These are phyloP conservation scores for Platanus orientalis DNA, from an alignment of 164 flowering plant species.

Conservation along the genomic window DNA sequence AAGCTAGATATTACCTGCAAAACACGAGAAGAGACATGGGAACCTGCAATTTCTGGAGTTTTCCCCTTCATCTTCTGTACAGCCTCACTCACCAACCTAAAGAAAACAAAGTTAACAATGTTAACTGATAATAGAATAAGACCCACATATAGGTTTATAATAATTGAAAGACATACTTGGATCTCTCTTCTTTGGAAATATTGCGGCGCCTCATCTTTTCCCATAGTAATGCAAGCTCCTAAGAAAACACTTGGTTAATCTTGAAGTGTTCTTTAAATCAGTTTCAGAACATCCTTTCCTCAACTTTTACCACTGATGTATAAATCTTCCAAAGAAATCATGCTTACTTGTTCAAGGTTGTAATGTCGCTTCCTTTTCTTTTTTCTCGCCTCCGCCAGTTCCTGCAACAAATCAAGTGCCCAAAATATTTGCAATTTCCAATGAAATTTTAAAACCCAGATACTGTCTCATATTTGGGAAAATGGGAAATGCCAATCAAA, in stretches of 20 bases:
- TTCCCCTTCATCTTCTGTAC: slow-evolving; percentile 85
- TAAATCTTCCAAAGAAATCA: too few relatives aligned
- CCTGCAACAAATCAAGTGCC: slow-evolving; percentile 37
- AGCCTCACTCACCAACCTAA: slow-evolving; percentile 75
- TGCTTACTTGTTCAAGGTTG: slow-evolving; percentile 65
- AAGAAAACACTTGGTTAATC: not conserved
- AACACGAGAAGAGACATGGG: slow-evolving; percentile 92
- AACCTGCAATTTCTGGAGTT: slow-evolving; percentile 79
- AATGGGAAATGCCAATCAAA: too few relatives aligned
- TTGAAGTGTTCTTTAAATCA: too few relatives aligned
- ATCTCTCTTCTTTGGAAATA: slow-evolving; percentile 64
- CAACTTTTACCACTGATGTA: too few relatives aligned
- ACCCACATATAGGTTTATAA: not conserved
- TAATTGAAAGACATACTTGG: slow-evolving; percentile 48
- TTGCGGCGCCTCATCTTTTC: slow-evolving; percentile 4
- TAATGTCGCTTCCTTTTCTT: slow-evolving; percentile 83
- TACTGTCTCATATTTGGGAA: too few relatives aligned
- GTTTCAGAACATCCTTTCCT: too few relatives aligned
- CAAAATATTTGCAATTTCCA: not conserved
- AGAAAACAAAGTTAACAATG: not conserved
- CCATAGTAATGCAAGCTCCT: not conserved
- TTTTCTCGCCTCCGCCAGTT: slow-evolving; percentile 79
- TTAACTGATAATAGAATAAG: not conserved
- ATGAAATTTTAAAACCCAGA: not conserved
- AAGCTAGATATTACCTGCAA: slow-evolving; percentile 56